These are phyloP conservation scores for Xylaria sp. DNA, from an alignment of 2,329 filamentous ascomycete genomes.

Conservation along the genomic window DNA sequence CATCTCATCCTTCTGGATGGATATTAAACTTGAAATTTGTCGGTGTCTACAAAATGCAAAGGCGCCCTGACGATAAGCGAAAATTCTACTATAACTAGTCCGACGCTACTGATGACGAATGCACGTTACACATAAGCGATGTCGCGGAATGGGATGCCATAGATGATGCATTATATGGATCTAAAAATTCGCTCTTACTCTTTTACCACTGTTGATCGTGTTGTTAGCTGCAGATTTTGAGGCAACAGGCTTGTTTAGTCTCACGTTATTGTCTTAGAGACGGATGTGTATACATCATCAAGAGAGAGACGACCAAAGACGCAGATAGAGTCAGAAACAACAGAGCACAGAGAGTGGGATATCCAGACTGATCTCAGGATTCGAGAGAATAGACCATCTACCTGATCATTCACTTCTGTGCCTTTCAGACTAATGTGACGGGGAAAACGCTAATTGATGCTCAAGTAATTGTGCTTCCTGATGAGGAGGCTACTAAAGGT, in stretches of 20 bases:
- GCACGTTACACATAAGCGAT: background rate
- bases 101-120: background rate
- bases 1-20: slow-evolving; percentile 22
- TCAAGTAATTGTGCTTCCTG: background rate
- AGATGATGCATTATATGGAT: background rate
- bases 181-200: background rate
- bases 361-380: background rate
- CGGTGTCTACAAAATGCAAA: slow-evolving; percentile 1
- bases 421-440: background rate
- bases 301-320: background rate
- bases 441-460: background rate
- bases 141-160: background rate
- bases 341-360: slow-evolving; percentile 3
- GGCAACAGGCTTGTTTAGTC: background rate
- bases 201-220: background rate
- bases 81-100: background rate
- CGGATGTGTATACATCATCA: background rate
- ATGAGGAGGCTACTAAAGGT: background rate
- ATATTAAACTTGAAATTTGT: slow-evolving; percentile 20
- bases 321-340: background rate
- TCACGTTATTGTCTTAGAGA: background rate
- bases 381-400: background rate
- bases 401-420: background rate
- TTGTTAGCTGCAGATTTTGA: background rate
- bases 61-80: background rate